phyloP scores from a whole-genome alignment of 2,329 filamentous ascomycete species.

The Emmonsiellopsis sp. region DNA sequence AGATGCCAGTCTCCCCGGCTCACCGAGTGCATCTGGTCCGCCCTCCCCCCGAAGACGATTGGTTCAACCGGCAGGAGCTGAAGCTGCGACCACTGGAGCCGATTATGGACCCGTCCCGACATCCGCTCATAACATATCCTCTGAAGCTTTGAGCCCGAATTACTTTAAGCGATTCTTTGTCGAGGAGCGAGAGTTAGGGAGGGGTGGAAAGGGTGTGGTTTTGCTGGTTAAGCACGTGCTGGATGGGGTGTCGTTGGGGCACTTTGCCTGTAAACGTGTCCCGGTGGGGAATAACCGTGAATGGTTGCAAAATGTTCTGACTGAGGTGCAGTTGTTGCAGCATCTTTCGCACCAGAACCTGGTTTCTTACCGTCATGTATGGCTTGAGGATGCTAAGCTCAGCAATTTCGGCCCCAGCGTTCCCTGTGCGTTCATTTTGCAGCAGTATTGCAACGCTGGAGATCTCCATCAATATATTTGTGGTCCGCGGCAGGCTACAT shows the following conservation, averaged over 20 bases:
- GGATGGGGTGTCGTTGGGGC: constrained; percentile 76
- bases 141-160: constrained; percentile 78
- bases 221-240: constrained; percentile 87
- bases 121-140: constrained; percentile 55
- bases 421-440: constrained; percentile 90
- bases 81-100: constrained; percentile 1
- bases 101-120: constrained; percentile 29
- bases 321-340: constrained; percentile 88
- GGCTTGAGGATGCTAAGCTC: constrained; percentile 82
- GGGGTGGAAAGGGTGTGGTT: constrained; percentile 90
- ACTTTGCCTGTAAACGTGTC: constrained; percentile 94
- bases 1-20: constrained; percentile 45
- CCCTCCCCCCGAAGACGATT: constrained; percentile 42
- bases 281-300: constrained; percentile 90
- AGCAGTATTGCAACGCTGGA: constrained; percentile 93
- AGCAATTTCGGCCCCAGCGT: constrained; percentile 84
- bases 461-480: constrained; percentile 83
- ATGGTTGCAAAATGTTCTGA: constrained; percentile 89
- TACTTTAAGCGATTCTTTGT: constrained; percentile 93
- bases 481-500: constrained; percentile 52
- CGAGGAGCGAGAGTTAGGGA: constrained; percentile 75
- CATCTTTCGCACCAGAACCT: constrained; percentile 89
- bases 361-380: constrained; percentile 93
- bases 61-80: constrained; percentile 36
- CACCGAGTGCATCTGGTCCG: constrained; percentile 18